These are phyloP conservation scores for Epichloe amarillans DNA, from an alignment of 2,329 filamentous ascomycete species.

Conservation along the genomic window DNA sequence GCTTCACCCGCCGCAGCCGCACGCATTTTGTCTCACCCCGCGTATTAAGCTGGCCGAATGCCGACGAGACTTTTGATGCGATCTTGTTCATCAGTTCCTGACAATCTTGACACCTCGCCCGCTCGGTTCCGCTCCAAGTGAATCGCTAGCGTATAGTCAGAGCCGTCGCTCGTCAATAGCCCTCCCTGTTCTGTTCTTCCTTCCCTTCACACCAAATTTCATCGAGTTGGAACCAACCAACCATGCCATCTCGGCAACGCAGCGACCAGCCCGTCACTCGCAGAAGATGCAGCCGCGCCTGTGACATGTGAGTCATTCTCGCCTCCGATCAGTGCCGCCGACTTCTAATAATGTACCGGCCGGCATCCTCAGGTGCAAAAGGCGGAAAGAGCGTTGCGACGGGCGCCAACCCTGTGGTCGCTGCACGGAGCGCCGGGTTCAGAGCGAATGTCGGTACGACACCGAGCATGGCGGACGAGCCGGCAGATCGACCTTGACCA, in stretches of 20 bases:
- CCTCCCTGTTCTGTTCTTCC: too few species aligned
- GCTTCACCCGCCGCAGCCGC: too few species aligned
- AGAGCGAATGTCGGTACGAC: constrained; percentile 4
- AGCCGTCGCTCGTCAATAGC: too few species aligned
- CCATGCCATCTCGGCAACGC: neutral
- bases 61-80: too few species aligned
- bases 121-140: too few species aligned
- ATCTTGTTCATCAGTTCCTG: too few species aligned
- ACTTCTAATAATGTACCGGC: neutral
- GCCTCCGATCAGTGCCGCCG: too few species aligned
- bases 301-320: neutral
- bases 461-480: constrained; percentile 1
- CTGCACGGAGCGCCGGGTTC: constrained; percentile 5
- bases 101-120: too few species aligned
- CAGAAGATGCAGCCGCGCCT: constrained; percentile 3
- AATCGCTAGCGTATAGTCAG: too few species aligned
- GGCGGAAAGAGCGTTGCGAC: constrained; percentile 8
- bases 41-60: too few species aligned
- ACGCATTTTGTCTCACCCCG: too few species aligned
- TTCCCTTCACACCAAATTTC: too few species aligned
- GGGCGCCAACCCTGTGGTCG: constrained; percentile 6
- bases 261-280: neutral
- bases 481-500: neutral
- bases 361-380: constrained; percentile 3
- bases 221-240: neutral